Evolutionary conservation across 768 basidiomycete species (phyloP), one percentile per base, ranked within the genome.

Genomic region (Chiua virens): DNA sequence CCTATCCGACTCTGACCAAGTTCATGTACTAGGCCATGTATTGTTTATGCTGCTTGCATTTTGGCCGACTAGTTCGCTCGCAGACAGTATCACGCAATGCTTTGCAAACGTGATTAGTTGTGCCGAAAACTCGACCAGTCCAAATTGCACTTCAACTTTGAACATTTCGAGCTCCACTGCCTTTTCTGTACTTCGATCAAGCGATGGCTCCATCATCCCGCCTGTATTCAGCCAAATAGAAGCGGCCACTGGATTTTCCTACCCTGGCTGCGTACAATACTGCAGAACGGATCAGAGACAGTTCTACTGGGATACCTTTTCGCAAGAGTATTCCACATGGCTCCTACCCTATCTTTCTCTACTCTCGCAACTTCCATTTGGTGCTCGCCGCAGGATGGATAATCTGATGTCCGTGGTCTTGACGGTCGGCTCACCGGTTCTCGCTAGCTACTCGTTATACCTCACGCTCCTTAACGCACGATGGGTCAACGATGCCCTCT

Each of bases 331-430:
- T 55, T 65, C 68, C 9, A 56, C 75, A 0, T 80, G 78, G 79
- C 63, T 80, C 3, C 49, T 80, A 7, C 79, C 79, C 8, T 78
- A 75, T 68, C 69, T 80, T 13, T 76, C 78, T 1, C 53, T 80
- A 8, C 62, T 79, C 18, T 76, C 77, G 0, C 77, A 78, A 42
- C 71, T 80, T n/a, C 79, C 78, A 0, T 80, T 77, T 22, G 77
- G 77, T 8, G 67, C 72, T 27, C 63, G 55, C 11, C 69, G 70
- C 45, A 70, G 60, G 23, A 54, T 67, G n/a, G 75, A 76, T 18
- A 76, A 79, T 45, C 59, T 78, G 35, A 64, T 70, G 53, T 72
- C 75, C 8, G 70, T 72, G 18, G 14, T 79, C 8, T 62, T 79
- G 32, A 72, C 75, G 1, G 57, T 79, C 22, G 78, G 78, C 1